A percentile compares a stretch with the other conserved stretches of the same genome.
Conservation (phyloP, 2,329 filamentous ascomycete genomes). For the Trichoderma sp. region DNA sequence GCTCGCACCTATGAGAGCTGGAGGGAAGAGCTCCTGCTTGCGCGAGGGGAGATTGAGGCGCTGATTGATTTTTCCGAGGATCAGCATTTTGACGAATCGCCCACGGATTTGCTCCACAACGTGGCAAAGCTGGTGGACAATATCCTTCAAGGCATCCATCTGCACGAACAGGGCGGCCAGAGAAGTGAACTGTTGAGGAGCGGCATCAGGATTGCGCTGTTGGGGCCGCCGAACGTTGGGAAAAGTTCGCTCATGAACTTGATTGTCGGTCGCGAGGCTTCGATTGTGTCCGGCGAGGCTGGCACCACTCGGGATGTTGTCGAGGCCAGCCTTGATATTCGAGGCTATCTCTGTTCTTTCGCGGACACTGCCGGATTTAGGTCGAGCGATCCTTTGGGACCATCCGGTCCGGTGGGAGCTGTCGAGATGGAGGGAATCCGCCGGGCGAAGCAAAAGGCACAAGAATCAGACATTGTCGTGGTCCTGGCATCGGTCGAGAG, state of each 20-base stretch:
- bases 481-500: conserved; percentile 75
- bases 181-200: conserved; percentile 80
- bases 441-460: conserved; percentile 76
- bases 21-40: conserved; percentile 74
- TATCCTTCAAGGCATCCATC: conserved; percentile 63
- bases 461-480: conserved; percentile 82
- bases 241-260: conserved; percentile 93
- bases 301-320: conserved; percentile 94
- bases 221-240: conserved; percentile 91
- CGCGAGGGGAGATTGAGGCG: conserved; percentile 89
- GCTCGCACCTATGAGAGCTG: conserved; percentile 79
- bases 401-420: conserved; percentile 54
- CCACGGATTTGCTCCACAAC: conserved; percentile 67
- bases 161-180: conserved; percentile 75
- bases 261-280: conserved; percentile 87
- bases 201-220: conserved; percentile 81
- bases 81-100: conserved; percentile 92
- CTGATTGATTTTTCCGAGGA: conserved; percentile 97
- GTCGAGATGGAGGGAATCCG: conserved; percentile 91
- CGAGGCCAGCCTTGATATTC: conserved; percentile 85
- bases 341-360: conserved; percentile 88
- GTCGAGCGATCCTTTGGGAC: conserved; percentile 37
- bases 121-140: conserved; percentile 65
- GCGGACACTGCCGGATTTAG: conserved; percentile 92
- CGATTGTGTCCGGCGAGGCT: conserved; percentile 90